phyloP scores from a whole-genome alignment of 768 basidiomycete genomes.

The Collybia nuda region DNA sequence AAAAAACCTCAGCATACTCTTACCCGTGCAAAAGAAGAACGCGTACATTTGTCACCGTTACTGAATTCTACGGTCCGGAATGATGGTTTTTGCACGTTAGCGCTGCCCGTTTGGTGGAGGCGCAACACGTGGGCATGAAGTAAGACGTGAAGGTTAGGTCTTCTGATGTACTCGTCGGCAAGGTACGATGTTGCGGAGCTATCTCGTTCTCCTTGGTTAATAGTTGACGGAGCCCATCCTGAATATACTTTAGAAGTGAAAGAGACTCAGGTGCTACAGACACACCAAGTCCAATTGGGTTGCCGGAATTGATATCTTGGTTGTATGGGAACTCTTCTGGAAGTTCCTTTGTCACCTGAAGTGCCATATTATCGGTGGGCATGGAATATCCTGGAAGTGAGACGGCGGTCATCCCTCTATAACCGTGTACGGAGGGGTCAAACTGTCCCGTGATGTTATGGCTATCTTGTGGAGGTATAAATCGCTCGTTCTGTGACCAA shows the following conservation, averaged over 20 bases:
- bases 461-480: conserved; percentile 22
- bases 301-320: conserved; percentile 27
- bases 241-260: neutral
- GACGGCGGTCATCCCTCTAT: conserved; percentile 19
- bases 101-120: neutral
- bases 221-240: conserved; percentile 22
- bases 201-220: conserved; percentile 7
- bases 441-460: conserved; percentile 27
- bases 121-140: neutral
- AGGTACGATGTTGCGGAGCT: conserved; percentile 12
- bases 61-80: neutral
- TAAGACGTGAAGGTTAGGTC: conserved; percentile 6
- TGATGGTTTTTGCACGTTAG: neutral
- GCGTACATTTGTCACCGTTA: neutral
- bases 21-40: too few species aligned
- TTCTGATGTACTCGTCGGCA: neutral
- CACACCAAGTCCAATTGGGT: conserved; percentile 29
- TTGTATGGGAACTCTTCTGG: conserved; percentile 17
- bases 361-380: conserved; percentile 18
- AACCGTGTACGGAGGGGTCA: conserved; percentile 23
- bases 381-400: conserved; percentile 18
- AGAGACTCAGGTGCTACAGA: neutral
- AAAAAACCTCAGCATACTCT: neutral
- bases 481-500: conserved; percentile 22
- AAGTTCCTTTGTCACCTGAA: conserved; percentile 21